Evolutionary conservation across 192 early-diverging fungal species (phyloP), one percentile per base, ranked within the genome.

Genomic region (Diversispora eburnea): DNA sequence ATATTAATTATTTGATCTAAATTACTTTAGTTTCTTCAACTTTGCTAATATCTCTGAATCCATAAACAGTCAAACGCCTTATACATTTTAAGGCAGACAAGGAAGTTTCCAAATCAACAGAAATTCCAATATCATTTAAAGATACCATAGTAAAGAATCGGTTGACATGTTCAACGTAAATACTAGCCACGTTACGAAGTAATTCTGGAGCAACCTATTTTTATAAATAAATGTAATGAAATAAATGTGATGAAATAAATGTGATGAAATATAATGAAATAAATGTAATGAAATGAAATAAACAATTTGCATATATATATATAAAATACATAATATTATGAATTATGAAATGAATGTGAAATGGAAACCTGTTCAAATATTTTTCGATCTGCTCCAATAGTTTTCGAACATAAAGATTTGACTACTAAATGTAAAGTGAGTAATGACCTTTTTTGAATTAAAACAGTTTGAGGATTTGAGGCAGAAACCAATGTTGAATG

Each of bases 31-130:
- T 84, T 62, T 87, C 89, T n/a, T 83, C 80, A 39, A 76, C 79
- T 19, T 88, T 80, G 22, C 87, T 78, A 57, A 86, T 80, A 56
- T 91, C 85, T 8, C 78, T 80, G 49, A 86, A 88, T 8, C 95
- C 95, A 77, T 90, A 88, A 13, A 93, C 86, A 45, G 91, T 83
- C n/a, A 95, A 81, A 25, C 93, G 84, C 9, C 93, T 85, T 60
- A 96, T 72, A 43, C 84, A 87, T 74, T 93, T 93, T 12, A 96
- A 75, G 60, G 88, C 85, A 52, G 91, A 80, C 8, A 87, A 77
- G 9, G 88, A 86, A 12, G 87, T 79, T 67, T 87, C 87, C 64
- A 94, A 76, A 51, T 86, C 77, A 67, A 25, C 75, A 47, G 43
- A 70, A 68, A 63, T 62, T 47, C 33, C 6, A 19, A 71, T 74